A percentile compares a stretch with the other conserved stretches of the same genome.
Conservation (phyloP, 2,329 filamentous ascomycete genomes). For the Alternaria viburni region DNA sequence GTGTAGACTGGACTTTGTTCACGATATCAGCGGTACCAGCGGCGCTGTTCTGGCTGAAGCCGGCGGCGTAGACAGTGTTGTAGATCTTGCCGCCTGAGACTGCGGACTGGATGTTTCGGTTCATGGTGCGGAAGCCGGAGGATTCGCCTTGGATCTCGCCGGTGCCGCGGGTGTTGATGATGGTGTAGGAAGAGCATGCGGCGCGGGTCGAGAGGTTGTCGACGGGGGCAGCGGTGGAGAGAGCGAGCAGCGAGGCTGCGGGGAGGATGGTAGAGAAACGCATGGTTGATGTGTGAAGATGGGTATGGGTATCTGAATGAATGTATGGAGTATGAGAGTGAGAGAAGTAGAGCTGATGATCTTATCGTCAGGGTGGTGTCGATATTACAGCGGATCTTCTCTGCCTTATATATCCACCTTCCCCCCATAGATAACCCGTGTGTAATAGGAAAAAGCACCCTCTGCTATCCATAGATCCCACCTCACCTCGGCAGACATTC, state of each 20-base stretch:
- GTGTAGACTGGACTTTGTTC: constrained; percentile 36
- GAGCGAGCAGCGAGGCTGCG: constrained; percentile 14
- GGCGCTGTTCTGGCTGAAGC: constrained; percentile 29
- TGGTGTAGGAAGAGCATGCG: constrained; percentile 28
- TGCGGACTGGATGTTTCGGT: constrained; percentile 31
- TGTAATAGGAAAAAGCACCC: not conserved
- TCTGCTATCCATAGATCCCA: not conserved
- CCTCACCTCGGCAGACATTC: not conserved
- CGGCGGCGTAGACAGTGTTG: constrained; percentile 45
- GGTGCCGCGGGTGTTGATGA: constrained; percentile 33
- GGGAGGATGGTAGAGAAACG: constrained; percentile 13
- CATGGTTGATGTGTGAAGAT: constrained; percentile 13
- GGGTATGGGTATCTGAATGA: not conserved
- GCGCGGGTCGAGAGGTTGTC: constrained; percentile 7
- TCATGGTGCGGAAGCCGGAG: constrained; percentile 44
- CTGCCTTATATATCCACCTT: not conserved
- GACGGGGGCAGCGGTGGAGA: constrained; percentile 14
- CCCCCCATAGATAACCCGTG: not conserved
- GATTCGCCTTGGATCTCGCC: constrained; percentile 24
- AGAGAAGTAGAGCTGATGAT: not conserved
- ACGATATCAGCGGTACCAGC: constrained; percentile 27
- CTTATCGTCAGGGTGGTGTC: not conserved
- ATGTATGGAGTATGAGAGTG: not conserved
- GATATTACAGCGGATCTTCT: not conserved
- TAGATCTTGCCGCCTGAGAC: constrained; percentile 43